These are phyloP conservation scores for Austroboletus niveus DNA, from an alignment of 1,284 basidiomycete species.

Conservation along the genomic window DNA sequence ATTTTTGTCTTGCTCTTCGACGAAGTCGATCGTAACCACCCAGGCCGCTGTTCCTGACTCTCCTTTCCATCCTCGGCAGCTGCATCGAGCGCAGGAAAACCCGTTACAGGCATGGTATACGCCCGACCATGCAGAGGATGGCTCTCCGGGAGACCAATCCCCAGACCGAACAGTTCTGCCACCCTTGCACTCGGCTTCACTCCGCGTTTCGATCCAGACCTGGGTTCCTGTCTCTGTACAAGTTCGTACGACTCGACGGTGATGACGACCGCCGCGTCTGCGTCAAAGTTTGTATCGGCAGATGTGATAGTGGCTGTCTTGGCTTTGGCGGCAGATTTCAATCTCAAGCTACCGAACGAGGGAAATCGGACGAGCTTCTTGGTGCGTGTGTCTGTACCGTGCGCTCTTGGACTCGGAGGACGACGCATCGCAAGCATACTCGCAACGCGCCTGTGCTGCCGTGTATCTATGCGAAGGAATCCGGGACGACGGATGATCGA, in stretches of 20 bases:
- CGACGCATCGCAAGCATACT: constrained; percentile 20
- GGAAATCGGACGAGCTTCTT: constrained; percentile 2
- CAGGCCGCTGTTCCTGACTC: neutral
- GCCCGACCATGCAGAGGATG: constrained; percentile 20
- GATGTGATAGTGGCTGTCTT: neutral
- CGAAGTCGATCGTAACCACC: constrained; percentile 5
- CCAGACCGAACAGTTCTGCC: constrained; percentile 21
- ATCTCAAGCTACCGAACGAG: neutral
- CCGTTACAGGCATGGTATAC: constrained; percentile 14
- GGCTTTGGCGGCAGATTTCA: neutral
- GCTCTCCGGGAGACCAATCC: constrained; percentile 26
- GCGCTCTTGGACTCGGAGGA: neutral
- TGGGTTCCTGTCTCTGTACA: constrained; percentile 1
- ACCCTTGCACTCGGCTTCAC: neutral
- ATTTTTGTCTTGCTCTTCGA: neutral
- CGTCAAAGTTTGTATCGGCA: neutral
- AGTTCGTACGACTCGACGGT: constrained; percentile 12
- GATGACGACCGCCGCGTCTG: neutral
- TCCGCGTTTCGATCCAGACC: neutral
- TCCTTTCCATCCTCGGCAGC: neutral
- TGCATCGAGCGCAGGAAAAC: neutral
- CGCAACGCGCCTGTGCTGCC: constrained; percentile 22
- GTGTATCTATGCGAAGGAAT: constrained; percentile 26
- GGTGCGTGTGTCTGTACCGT: neutral
- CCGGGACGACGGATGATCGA: constrained; percentile 9